These are phyloP conservation scores for Taphrina sp. DNA, from an alignment of 1,139 yeast species.

Conservation along the genomic window DNA sequence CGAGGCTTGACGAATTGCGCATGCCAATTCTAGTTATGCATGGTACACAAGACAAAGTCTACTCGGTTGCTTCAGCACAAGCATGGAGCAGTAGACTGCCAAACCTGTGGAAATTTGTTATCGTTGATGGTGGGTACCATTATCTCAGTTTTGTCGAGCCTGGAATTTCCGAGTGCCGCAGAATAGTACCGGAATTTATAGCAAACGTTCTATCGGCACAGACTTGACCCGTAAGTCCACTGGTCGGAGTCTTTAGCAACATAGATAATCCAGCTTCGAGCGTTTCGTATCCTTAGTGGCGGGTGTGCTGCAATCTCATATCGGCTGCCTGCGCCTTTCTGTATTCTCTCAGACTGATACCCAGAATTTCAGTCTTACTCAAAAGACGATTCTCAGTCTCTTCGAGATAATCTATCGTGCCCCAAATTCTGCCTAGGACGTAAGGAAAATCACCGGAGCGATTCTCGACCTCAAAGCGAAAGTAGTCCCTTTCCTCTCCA, in stretches of 20 bases:
- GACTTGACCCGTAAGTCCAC: too few relatives aligned
- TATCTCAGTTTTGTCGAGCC: slow-evolving; percentile 19
- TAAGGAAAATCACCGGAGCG: slow-evolving; percentile 12
- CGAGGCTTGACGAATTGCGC: neutral
- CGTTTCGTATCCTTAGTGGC: too few relatives aligned
- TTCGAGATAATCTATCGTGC: slow-evolving; percentile 5
- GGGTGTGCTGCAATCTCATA: slow-evolving; percentile 7
- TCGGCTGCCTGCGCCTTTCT: slow-evolving; percentile 10
- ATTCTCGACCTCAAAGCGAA: neutral
- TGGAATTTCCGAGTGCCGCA: slow-evolving; percentile 6
- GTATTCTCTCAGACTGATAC: slow-evolving; percentile 9
- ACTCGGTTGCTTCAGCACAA: slow-evolving; percentile 9
- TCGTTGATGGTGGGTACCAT: slow-evolving; percentile 23
- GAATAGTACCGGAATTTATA: slow-evolving; percentile 5
- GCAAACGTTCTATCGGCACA: neutral
- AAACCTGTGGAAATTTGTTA: slow-evolving; percentile 3
- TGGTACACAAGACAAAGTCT: slow-evolving; percentile 18
- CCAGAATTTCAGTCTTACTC: slow-evolving; percentile 2
- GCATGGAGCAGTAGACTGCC: slow-evolving; percentile 5
- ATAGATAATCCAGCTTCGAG: too few relatives aligned
- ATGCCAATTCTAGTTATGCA: slow-evolving; percentile 10
- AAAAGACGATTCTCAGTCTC: neutral
- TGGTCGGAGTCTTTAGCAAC: too few relatives aligned
- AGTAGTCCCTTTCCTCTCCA: slow-evolving; percentile 12
- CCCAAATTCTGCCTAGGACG: slow-evolving; percentile 15